phyloP scores from a whole-genome alignment of 129 eudicot species.

The Helianthus tuberosus region DNA sequence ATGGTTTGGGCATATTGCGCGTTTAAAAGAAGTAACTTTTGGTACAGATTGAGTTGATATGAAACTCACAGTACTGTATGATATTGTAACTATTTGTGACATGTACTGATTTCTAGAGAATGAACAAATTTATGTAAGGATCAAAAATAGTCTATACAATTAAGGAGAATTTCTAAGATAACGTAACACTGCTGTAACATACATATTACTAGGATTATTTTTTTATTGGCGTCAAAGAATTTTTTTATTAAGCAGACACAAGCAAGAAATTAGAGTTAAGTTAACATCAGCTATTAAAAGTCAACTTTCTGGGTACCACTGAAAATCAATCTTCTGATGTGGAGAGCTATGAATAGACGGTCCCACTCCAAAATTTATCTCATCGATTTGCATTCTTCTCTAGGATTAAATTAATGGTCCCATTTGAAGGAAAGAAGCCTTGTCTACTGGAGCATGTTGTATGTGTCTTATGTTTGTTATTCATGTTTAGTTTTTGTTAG shows the following conservation, averaged over 20 bases:
- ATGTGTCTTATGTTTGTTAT: not conserved
- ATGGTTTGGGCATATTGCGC: not conserved
- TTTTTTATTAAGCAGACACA: no score
- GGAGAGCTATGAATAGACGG: no score
- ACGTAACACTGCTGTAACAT: not conserved
- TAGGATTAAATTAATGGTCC: no score
- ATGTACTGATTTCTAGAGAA: not conserved
- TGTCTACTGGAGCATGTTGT: not conserved
- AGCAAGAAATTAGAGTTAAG: no score
- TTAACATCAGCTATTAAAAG: no score
- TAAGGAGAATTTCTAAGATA: not conserved
- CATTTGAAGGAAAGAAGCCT: not conserved
- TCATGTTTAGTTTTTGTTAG: slow-evolving; percentile 1
- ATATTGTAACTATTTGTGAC: not conserved
- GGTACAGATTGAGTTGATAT: not conserved
- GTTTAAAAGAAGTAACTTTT: not conserved
- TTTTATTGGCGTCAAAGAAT: no score
- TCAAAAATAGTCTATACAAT: not conserved
- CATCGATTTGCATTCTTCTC: no score
- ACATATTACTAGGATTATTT: not conserved
- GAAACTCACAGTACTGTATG: not conserved
- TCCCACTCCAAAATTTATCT: no score
- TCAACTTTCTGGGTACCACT: no score
- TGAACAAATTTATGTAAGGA: not conserved
- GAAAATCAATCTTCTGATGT: no score